Conservation (phyloP, 139 green algal species). For the Pleodorina starrii region DNA sequence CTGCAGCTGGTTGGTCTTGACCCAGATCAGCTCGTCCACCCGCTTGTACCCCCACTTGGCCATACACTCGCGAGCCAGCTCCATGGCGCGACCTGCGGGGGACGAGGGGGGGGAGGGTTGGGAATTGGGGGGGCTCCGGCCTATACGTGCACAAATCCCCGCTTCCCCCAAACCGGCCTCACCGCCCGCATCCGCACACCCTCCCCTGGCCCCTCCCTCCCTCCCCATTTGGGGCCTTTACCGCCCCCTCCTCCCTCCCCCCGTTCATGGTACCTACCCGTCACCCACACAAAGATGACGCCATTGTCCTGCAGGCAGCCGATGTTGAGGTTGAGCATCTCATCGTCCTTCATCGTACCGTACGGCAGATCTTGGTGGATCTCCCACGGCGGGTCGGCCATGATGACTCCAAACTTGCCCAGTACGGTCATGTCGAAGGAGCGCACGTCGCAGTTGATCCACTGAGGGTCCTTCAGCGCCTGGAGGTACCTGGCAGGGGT, state of each 20-base stretch:
- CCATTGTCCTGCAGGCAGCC: slow-evolving; percentile 84
- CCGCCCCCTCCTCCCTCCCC: no score
- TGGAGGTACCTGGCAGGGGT: slow-evolving; percentile 56
- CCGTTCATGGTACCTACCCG: no score
- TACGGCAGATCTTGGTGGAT: slow-evolving; percentile 91
- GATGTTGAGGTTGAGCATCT: slow-evolving; percentile 84
- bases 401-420: slow-evolving; percentile 91
- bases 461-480: slow-evolving; percentile 81
- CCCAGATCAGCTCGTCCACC: slow-evolving; percentile 92
- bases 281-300: slow-evolving; percentile 94
- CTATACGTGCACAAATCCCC: no score
- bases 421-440: slow-evolving; percentile 86
- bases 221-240: no score
- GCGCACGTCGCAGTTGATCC: slow-evolving; percentile 89
- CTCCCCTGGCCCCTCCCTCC: no score
- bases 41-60: slow-evolving; percentile 89
- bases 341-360: slow-evolving; percentile 90
- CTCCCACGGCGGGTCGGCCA: slow-evolving; percentile 91
- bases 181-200: no score
- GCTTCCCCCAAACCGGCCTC: no score
- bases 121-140: no score
- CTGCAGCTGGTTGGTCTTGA: slow-evolving; percentile 93
- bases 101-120: background rate
- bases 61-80: slow-evolving; percentile 88
- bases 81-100: slow-evolving; percentile 82